Base-by-base conservation (phyloP, 768 basidiomycete species). In the Tricholoma matsutake region DNA sequence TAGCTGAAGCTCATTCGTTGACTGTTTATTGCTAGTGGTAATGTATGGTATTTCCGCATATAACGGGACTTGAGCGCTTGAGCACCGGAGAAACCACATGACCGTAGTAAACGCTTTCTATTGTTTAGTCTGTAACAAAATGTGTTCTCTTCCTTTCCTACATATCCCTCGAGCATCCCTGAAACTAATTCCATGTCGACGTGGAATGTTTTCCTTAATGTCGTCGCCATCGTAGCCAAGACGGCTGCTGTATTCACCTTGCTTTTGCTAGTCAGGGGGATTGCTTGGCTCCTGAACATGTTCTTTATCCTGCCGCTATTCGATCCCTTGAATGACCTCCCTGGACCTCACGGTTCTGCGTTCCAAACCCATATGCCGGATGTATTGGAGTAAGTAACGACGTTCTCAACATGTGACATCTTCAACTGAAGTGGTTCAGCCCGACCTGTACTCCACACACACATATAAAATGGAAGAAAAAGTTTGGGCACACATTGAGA, bases 401-500 rank as follows among this genome's bases (percentile, higher is more conserved):
- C 20, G 28, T 20, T 14, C 34, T 22, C 9, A 8, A n/a, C 8
- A 11, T 10, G 54, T 56, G 39, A 20, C 41, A 18, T 32, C 22
- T 57, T 49, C 20, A 35, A 35, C 29, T 22, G 18, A 25, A 22
- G 25, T 54, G 35, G 60, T 18, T 13, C 57, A 85, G 83, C 60
- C 84, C 84, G 7, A 69, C 73, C 54, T 59, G 73, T 28, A 81
- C 78, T 61, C 68, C 76, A 7, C 65, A 70, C 4, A 77, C 76
- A 1, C 75, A 83, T 63, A 71, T 75, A 14, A 71, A 76, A 18
- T 85, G 82, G 82, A 71, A 73, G 25, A 72, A 71, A 58, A 68
- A 62, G 14, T 81, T 76, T 68, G 84, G 83, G 10, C 78, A 78
- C 62, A 85, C 82, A 1, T 82, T 83, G 61, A 70, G 80, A 43